Base-by-base conservation (phyloP, 345 rosid genomes). In the Linum lewisii region DNA sequence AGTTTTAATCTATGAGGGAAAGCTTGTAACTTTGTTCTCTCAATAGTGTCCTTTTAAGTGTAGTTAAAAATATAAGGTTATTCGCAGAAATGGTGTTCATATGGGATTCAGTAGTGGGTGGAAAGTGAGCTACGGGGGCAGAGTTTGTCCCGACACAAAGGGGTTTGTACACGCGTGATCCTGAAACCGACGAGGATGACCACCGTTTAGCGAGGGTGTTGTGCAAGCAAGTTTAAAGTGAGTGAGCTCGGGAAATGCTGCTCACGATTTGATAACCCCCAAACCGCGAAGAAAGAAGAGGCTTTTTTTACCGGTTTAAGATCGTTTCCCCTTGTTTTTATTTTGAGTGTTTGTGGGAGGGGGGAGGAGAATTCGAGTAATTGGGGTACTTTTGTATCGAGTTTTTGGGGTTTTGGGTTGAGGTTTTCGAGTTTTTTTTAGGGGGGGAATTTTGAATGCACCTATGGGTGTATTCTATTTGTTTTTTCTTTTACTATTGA, bases 51-150 rank as follows among this genome's bases (percentile, higher is more conserved):
- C n/a, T n/a, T 18, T 18, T 23, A 16, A 4, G 20, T 52, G 20
- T 21, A 2, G 2, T 20, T 1, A n/a, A n/a, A 25, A 18, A 19
- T 19, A 47, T 14, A 29, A 19, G 18, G 26, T 42, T 36, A 24
- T 13, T 49, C 5, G 70, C 70, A 71, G 75, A 49, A 53, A 29
- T 61, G 75, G 16, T 25, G 11, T 20, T 65, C 11, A 44, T 37
- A 2, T 71, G 75, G 75, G 75, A 71, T 15, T 37, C 70, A 65
- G 75, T 71, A 6, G 63, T 62, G 21, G 75, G 75, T 71, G 75
- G 75, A 70, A 66, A 10, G 75, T 71, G 60, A 62, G 45, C 16
- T 71, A 71, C 20, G n/a, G 63, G 70, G 1, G 75, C 75, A 25
- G 70, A 71, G 29, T 71, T 71, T 29, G 75, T 71, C 70, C 75